Evolutionary conservation across 805 yeast genomes (phyloP), one percentile per base, ranked within the genome.

Genomic region (Suhomyces canberraensis): DNA sequence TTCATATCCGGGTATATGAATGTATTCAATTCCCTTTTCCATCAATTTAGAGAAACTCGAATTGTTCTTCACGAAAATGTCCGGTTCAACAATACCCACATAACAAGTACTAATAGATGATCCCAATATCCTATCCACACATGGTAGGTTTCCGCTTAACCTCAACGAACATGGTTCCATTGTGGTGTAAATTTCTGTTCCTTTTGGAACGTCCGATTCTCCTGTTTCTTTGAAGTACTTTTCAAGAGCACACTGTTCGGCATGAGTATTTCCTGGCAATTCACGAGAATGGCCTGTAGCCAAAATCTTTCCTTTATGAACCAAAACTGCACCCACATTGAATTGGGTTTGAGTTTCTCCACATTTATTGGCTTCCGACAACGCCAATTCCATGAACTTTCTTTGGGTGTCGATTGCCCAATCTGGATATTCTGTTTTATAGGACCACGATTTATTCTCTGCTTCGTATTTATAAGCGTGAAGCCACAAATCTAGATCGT

Each of bases 131-230:
- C 98, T 71, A 42, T 89, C 89, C 2, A 79, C 80, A 60, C 98
- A 93, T 0, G 98, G 96, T 35, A 71, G 51, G 47, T 91, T 90
- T 0, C 98, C 98, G 54, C 96, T 88, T 22, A 91, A 65, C 36
- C 98, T 71, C 39, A 76, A 75, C 4, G 95, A 81, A 56, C 98
- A 93, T 1, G 98, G 98, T 54, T 93, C 98, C 98, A 93, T 93
- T 0, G 97, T 88, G 0, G 98, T 91, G 58, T 86, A 93, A 9
- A 93, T 59, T 25, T 84, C 86, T 0, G 93, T 78, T 0, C 95
- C 95, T 7, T 50, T 54, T 1, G 96, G 96, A 3, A 88, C 67
- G 2, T 61, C 63, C 3, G 45, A 31, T 49, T 41, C 37, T 8
- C 66, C 66, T 1, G 61, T 56, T 25, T 60, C 48, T 5, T 53